Conservation (phyloP, 1,139 yeast species). For the Suhomyces panamericanus region DNA sequence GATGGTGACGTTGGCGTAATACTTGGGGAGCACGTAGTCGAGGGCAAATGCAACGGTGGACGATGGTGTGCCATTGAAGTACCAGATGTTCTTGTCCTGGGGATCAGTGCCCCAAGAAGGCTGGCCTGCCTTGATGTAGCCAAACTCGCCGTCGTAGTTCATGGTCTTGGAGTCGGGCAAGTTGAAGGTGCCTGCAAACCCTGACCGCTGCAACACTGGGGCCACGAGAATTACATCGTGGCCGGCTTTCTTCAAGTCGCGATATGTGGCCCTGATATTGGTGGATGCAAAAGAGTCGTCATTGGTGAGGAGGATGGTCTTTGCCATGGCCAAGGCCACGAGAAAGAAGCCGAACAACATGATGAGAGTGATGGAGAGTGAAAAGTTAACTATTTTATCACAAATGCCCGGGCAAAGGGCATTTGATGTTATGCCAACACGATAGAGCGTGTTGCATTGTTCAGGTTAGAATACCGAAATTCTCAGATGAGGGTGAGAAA, state of each 20-base stretch:
- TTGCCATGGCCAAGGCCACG: conserved; percentile 11
- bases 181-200: conserved; percentile 32
- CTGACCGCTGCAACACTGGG: conserved; percentile 34
- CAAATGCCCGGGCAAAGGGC: too few species aligned
- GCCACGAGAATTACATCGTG: conserved; percentile 35
- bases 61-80: conserved; percentile 48
- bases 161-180: conserved; percentile 25
- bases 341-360: conserved; percentile 7
- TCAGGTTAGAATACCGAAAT: not conserved
- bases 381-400: not conserved
- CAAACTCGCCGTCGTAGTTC: conserved; percentile 36
- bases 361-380: not conserved
- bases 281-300: conserved; percentile 37
- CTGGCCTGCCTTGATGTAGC: conserved; percentile 37
- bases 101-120: conserved; percentile 47
- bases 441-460: conserved; percentile 2
- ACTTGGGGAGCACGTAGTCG: conserved; percentile 39
- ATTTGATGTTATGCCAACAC: too few species aligned
- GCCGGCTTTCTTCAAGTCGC: conserved; percentile 29
- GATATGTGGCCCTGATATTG: conserved; percentile 34
- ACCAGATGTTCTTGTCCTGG: conserved; percentile 43
- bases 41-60: conserved; percentile 43
- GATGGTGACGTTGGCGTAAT: conserved; percentile 32
- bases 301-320: conserved; percentile 34
- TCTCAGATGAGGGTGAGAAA: too few species aligned